phyloP scores from a whole-genome alignment of 495 filamentous ascomycete species.

The Aspergillus bridgeri region DNA sequence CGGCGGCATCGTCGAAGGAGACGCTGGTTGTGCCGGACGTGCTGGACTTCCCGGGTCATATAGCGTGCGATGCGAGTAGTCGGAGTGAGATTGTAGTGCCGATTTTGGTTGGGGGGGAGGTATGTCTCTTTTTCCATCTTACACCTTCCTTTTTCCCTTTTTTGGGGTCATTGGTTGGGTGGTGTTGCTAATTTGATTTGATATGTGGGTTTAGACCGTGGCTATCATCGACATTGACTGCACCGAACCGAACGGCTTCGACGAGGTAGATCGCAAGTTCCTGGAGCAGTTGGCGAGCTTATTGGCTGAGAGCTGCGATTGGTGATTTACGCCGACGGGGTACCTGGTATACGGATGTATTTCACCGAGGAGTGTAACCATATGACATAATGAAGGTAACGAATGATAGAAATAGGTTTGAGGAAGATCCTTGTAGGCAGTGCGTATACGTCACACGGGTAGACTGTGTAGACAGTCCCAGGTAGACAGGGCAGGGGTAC shows the following conservation, averaged over 20 bases:
- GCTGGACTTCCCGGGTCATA: constrained; percentile 76
- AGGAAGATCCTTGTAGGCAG: neutral
- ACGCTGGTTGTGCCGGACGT: constrained; percentile 78
- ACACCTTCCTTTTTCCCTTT: neutral
- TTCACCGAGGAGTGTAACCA: too few relatives aligned
- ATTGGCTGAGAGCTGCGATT: constrained; percentile 68
- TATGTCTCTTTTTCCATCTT: constrained; percentile 14
- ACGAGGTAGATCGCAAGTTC: constrained; percentile 64
- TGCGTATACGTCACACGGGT: too few relatives aligned
- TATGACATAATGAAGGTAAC: neutral
- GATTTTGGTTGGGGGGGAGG: constrained; percentile 58
- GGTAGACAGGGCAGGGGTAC: too few relatives aligned
- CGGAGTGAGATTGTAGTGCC: constrained; percentile 92
- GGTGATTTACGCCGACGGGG: constrained; percentile 42
- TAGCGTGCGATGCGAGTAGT: constrained; percentile 81
- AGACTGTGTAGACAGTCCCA: too few relatives aligned
- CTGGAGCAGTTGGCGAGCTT: constrained; percentile 69
- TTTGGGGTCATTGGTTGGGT: neutral
- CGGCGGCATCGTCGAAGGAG: constrained; percentile 59
- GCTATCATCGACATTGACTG: constrained; percentile 92
- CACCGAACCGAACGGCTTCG: constrained; percentile 65
- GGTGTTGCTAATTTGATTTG: constrained; percentile 2
- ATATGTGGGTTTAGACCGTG: constrained; percentile 53
- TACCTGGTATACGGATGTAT: too few relatives aligned
- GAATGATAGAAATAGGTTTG: neutral